These are phyloP conservation scores for Fusarium anthophilum DNA, from an alignment of 2,329 filamentous ascomycete species.

Conservation along the genomic window DNA sequence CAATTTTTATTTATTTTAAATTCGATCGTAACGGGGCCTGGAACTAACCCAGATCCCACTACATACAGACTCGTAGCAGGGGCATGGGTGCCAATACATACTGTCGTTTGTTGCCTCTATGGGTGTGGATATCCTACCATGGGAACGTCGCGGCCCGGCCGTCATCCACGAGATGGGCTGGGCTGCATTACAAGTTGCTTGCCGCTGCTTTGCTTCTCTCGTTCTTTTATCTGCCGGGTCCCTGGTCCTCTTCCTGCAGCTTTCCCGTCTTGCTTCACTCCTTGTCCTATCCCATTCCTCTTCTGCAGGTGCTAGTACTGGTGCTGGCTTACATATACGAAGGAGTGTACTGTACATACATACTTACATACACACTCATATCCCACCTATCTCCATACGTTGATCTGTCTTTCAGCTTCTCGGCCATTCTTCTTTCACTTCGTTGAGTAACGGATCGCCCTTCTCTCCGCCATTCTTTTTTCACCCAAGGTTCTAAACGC, in stretches of 20 bases:
- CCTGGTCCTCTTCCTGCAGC: conserved; percentile 34
- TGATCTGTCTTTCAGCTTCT: conserved; percentile 10
- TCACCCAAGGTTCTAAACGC: conserved; percentile 16
- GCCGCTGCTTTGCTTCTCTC: conserved; percentile 24
- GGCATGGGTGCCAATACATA: conserved; percentile 13
- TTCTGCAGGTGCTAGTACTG: conserved; percentile 13
- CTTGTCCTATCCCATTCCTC: conserved; percentile 36
- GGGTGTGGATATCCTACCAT: conserved; percentile 16
- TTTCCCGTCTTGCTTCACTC: conserved; percentile 33
- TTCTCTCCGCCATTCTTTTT: conserved; percentile 15
- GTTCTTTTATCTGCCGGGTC: conserved; percentile 38
- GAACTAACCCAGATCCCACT: conserved; percentile 21
- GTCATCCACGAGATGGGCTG: conserved; percentile 27
- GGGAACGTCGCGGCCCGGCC: conserved; percentile 23
- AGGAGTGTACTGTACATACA: conserved; percentile 25
- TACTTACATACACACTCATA: conserved; percentile 29
- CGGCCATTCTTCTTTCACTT: conserved; percentile 4
- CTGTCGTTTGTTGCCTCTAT: conserved; percentile 14
- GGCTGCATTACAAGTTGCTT: conserved; percentile 17
- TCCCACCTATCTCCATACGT: conserved; percentile 14
- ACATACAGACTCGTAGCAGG: conserved; percentile 4
- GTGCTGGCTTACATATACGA: conserved; percentile 33
- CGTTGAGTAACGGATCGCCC: conserved; percentile 16
- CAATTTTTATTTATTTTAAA: neutral
- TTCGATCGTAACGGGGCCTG: conserved; percentile 19